Evolutionary conservation across 768 basidiomycete species (phyloP), one percentile per base, ranked within the genome.

Genomic region (Suillus tomentosus): DNA sequence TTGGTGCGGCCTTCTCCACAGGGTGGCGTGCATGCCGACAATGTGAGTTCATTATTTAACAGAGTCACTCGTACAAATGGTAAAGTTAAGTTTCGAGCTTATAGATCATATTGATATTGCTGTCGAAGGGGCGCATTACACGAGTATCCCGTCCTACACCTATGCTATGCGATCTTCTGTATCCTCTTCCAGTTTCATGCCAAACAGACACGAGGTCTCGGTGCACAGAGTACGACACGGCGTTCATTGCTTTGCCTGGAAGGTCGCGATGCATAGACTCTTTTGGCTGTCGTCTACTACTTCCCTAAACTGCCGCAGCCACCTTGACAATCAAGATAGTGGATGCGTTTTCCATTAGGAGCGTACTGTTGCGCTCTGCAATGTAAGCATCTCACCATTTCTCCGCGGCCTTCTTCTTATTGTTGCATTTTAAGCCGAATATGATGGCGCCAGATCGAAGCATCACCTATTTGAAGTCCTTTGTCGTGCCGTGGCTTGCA

Each of bases 41-140:
- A 50, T 61, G 39, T 47, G 54, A 56, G 64, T 76, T 64, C 74
- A 74, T 69, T 68, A 27, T 22, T 19, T 17, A 45, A 48, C 36
- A 67, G 48, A 54, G 53, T 54, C 53, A 58, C 57, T 53, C 13
- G 5, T 58, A 8, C 39, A 19, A 19, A 31, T 42, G 57, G 17
- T 40, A 58, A 58, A 58, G 57, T 58, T 58, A 58, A 27, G 57
- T 58, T 58, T 39, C 19, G 40, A 14, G 11, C 24, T 17, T 42
- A 58, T 58, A 58, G 57, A 58, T 58, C 57, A 58, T 58, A 37
- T 31, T 31, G 31, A 31, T 31, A 31, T 13, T 42, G 57, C 40
- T 58, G 57, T 58, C 57, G 40, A 42, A 58, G 57, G 57, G 17
- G 57, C 57, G 13, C 19, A 42, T 19, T 58, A 31, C 57, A 58